Base-by-base conservation (phyloP, 176 grass and related monocot genomes). In the Carex myosuroides region DNA sequence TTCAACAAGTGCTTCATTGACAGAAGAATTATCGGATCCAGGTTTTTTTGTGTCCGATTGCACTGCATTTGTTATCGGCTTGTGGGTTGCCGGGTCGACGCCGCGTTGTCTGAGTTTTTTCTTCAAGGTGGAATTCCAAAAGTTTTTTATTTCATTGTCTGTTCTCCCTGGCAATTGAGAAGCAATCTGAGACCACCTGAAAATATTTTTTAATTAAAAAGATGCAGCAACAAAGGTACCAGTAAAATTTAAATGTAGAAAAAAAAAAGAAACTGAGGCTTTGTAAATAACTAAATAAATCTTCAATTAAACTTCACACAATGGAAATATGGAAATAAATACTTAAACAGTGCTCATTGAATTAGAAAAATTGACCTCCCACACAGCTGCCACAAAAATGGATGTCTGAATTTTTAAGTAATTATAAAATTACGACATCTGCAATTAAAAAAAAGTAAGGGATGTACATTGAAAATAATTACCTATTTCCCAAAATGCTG, bases 71-170 rank as follows among this genome's bases (percentile, higher is more conserved):
- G 54, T 67, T 79, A 91, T 84, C 18, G 87, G 91, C 21, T 97
- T 93, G 85, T 97, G 94, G 41, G 91, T 97, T 86, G 32, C 42
- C 50, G 94, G 91, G 85, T 93, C 94, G 81, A 97, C 91, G 32
- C 94, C 94, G 2, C 84, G 87, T 86, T 97, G 91, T 4, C 89
- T 85, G 37, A 97, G 91, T 89, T 91, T 97, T 91, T 93, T 97
- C 89, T 97, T 97, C 64, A 97, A 88, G 87, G 87, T 87, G 69
- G 91, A 93, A 68, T 97, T 97, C 94, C 94, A 97, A 83, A 91
- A 97, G 86, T 97, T 97, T 75, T 97, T 97, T 81, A 97, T 97
- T 84, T 97, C 94, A 80, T 97, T 97, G 69, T 97, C 94, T 53
- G 94, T 97, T 83, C 94, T 88, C 13, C 94, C 94, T 0, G 94